Percentiles rank a stretch among this genome's conserved stretches.
phyloP scores from a whole-genome alignment of 306 rosid genomes.

The Vicia faba region DNA sequence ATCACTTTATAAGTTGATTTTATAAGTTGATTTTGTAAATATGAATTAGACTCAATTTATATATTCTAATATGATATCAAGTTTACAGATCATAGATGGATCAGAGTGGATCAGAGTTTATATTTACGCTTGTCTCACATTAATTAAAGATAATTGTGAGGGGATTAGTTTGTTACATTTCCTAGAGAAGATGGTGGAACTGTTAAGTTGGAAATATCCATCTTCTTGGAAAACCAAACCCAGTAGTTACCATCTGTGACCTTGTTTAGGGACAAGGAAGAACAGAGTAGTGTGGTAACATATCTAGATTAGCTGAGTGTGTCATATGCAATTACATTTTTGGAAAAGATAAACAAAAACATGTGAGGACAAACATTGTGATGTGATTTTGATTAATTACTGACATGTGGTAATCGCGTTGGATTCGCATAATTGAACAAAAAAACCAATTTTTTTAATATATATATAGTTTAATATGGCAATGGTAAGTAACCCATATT shows the following conservation, averaged over 20 bases:
- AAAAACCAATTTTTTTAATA: background rate
- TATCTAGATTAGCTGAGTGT: background rate
- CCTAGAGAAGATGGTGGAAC: background rate
- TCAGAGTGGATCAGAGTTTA: too few relatives aligned
- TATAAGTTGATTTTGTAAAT: too few relatives aligned
- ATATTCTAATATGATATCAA: too few relatives aligned
- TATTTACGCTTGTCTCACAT: too few relatives aligned
- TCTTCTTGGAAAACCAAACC: background rate
- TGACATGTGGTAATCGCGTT: constrained; percentile 51
- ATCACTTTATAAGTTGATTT: too few relatives aligned
- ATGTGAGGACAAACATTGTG: background rate
- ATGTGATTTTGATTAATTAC: constrained; percentile 21
- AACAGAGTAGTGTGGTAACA: constrained; percentile 1
- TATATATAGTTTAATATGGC: constrained; percentile 2
- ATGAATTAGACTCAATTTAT: too few relatives aligned
- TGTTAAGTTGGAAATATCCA: background rate
- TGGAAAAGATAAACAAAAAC: background rate
- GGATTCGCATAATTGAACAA: constrained; percentile 49
- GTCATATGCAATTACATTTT: constrained; percentile 23
- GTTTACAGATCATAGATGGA: too few relatives aligned
- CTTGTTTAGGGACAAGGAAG: background rate
- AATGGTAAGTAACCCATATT: constrained; percentile 2
- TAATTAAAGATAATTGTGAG: too few relatives aligned
- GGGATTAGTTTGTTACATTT: too few relatives aligned
- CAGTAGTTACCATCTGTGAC: background rate